Evolutionary conservation across 2,329 filamentous ascomycete genomes (phyloP), one percentile per base, ranked within the genome.

Genomic region (Claviceps sp.): DNA sequence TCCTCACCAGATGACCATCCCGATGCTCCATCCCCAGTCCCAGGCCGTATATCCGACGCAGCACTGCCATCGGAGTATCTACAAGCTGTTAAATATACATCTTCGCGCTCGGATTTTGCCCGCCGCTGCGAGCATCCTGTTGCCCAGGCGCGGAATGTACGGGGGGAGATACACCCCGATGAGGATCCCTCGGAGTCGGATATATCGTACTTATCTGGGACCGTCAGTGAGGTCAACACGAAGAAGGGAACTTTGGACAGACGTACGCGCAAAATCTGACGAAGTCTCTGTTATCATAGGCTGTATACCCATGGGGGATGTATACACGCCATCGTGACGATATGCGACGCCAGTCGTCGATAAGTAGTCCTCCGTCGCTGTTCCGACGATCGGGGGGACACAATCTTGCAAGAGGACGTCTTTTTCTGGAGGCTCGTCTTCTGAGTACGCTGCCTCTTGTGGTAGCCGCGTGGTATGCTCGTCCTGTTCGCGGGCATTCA

Each of bases 141-240:
- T 37, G 69, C 58, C 62, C 65, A 68, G 1, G 62, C 56, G 13
- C 65, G 61, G 52, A 75, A 76, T 0, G 66, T 72, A 53, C 63
- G 68, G 1, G 71, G 69, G 0, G 66, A 69, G 30, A 76, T 68
- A 1, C 65, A 66, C 1, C 63, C 65, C 4, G 62, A 56, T 0
- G 64, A 61, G 22, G 65, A 64, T 1, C 68, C 71, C 52, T 77
- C 72, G 19, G 67, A 62, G 49, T 73, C 70, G 0, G 64, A 68
- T 17, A 72, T 61, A 37, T 65, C 64, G 38, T 58, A 58, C n/a
- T 50, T 2, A 38, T 56, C 56, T 8, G 56, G 43, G 19, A 7
- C 3, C 17, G 41, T 45, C 26, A 30, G 46, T 22, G 19, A 37
- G 2, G n/a, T 13, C 19, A 24, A 19, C 5, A 43, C 11, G 19